phyloP scores from a whole-genome alignment of 768 basidiomycete species.

The Kwoniella heveanensis region DNA sequence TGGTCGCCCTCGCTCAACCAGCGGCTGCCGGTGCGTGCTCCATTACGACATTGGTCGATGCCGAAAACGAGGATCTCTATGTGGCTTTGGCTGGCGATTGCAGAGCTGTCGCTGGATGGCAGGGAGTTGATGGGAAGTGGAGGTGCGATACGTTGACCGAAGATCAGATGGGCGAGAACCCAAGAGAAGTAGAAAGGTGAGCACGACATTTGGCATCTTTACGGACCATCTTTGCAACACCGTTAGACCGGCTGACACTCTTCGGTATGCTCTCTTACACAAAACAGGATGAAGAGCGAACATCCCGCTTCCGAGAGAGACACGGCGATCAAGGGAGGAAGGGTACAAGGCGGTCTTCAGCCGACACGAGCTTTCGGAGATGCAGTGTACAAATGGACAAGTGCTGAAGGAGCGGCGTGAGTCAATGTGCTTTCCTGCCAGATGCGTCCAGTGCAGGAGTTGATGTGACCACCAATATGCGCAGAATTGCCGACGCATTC shows the following conservation, averaged over 20 bases:
- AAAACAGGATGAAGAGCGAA: conserved; percentile 45
- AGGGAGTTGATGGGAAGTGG: conserved; percentile 81
- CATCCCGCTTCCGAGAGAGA: conserved; percentile 50
- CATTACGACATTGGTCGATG: conserved; percentile 82
- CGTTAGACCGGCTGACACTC: neutral
- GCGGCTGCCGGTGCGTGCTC: conserved; percentile 92
- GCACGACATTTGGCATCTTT: conserved; percentile 23
- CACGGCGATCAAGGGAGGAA: conserved; percentile 47
- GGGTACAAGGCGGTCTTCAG: conserved; percentile 52
- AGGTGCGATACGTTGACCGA: conserved; percentile 89
- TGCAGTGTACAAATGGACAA: conserved; percentile 55
- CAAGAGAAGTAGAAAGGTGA: conserved; percentile 78
- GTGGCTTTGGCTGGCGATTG: conserved; percentile 92
- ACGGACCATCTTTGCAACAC: no score
- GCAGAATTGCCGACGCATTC: conserved; percentile 32
- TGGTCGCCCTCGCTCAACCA: conserved; percentile 60
- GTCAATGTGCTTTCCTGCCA: no score
- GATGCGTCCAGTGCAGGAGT: no score
- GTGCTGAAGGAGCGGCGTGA: conserved; percentile 41
- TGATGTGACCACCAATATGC: no score
- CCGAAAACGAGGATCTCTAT: conserved; percentile 76
- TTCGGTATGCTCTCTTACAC: no score
- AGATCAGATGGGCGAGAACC: conserved; percentile 93
- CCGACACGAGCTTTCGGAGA: conserved; percentile 56
- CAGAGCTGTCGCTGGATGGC: conserved; percentile 91